These are phyloP conservation scores for Amanita rimosa DNA, from an alignment of 768 basidiomycete genomes.

Conservation along the genomic window DNA sequence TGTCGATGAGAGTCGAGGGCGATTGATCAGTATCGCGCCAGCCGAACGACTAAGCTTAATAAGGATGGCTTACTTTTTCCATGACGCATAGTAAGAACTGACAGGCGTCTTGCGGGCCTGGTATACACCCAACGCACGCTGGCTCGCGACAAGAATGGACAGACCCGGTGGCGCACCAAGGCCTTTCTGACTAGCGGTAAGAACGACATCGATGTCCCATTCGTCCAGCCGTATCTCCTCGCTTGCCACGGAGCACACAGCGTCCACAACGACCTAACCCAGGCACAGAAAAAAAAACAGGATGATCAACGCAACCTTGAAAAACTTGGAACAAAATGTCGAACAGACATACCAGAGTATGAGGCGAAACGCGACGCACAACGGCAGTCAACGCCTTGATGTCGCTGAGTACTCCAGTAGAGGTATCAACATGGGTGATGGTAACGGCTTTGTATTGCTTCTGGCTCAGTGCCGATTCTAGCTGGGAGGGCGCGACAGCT, in stretches of 20 bases:
- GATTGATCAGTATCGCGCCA: background rate
- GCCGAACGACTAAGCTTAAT: background rate
- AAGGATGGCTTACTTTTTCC: conserved; percentile 55
- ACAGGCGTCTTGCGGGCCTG: conserved; percentile 53
- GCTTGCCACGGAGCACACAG: conserved; percentile 93
- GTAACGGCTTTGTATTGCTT: conserved; percentile 86
- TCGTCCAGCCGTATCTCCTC: conserved; percentile 93
- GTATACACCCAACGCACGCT: conserved; percentile 65
- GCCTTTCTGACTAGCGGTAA: conserved; percentile 86
- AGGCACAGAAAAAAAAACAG: background rate
- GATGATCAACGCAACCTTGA: background rate
- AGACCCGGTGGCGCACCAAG: conserved; percentile 90
- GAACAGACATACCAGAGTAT: conserved; percentile 51
- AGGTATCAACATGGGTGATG: conserved; percentile 94
- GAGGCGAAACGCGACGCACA: conserved; percentile 69
- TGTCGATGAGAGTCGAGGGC: too few species aligned
- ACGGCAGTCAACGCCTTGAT: conserved; percentile 65
- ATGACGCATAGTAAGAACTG: conserved; percentile 77
- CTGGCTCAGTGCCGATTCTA: conserved; percentile 59
- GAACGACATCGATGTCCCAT: conserved; percentile 86
- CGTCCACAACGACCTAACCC: conserved; percentile 66
- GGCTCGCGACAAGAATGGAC: conserved; percentile 74
- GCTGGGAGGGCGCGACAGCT: conserved; percentile 45
- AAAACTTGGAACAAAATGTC: conserved; percentile 5
- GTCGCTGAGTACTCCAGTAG: conserved; percentile 80